These are phyloP conservation scores for Dendrobium officinale DNA, from an alignment of 106 monocot species.

Conservation along the genomic window DNA sequence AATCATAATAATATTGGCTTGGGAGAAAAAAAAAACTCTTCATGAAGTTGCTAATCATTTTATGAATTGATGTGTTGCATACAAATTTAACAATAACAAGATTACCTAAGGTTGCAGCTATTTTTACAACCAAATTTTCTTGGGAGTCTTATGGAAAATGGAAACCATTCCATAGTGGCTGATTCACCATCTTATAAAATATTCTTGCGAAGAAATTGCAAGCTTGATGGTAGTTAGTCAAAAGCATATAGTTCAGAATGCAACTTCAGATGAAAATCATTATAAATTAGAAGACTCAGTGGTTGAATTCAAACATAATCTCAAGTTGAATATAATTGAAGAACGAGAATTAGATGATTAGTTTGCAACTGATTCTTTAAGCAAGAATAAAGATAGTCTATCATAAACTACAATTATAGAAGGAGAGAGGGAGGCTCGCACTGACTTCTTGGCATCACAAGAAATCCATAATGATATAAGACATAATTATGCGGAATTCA, in stretches of 20 bases:
- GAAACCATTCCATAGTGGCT: neutral
- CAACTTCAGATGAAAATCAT: neutral
- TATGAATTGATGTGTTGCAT: no score
- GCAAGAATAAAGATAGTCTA: neutral
- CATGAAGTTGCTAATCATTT: neutral
- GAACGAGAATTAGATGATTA: neutral
- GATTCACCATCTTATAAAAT: neutral
- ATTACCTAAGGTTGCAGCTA: neutral
- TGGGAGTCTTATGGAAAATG: constrained; percentile 7
- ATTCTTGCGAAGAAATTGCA: neutral
- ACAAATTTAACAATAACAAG: neutral
- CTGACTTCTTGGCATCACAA: constrained; percentile 17
- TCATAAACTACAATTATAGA: neutral
- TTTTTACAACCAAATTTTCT: neutral
- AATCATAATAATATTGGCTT: constrained; percentile 3
- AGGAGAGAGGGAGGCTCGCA: constrained; percentile 5
- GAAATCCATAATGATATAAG: constrained; percentile 14
- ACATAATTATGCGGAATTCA: constrained; percentile 12
- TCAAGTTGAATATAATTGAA: neutral
- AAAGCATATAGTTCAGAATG: no score
- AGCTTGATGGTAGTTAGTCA: neutral
- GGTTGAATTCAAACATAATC: neutral
- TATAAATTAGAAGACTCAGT: neutral
- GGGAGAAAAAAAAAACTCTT: neutral
- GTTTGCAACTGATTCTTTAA: neutral